Conservation (phyloP, 805 yeast species). For the Candida morakotiae region DNA sequence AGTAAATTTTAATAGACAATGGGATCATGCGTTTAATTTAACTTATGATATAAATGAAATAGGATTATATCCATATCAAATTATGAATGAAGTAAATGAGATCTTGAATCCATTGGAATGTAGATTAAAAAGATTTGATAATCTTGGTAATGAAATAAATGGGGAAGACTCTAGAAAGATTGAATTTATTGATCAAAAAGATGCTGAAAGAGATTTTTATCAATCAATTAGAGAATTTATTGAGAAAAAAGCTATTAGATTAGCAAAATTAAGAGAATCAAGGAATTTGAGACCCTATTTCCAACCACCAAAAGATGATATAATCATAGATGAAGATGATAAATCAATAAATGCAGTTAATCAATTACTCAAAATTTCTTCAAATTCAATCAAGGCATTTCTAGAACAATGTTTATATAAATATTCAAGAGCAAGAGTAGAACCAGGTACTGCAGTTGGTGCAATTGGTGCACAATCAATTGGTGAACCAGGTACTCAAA, state of each 20-base stretch:
- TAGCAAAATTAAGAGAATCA: slow-evolving; percentile 55
- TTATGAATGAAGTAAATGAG: slow-evolving; percentile 49
- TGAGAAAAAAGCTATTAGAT: slow-evolving; percentile 46
- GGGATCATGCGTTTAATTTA: slow-evolving; percentile 86
- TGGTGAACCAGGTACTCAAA: slow-evolving; percentile 99
- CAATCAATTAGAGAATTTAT: slow-evolving; percentile 68
- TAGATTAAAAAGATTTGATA: slow-evolving; percentile 63
- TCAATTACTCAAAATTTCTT: slow-evolving; percentile 67
- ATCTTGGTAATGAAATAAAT: slow-evolving; percentile 51
- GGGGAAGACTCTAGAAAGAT: slow-evolving; percentile 44
- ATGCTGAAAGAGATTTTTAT: slow-evolving; percentile 85
- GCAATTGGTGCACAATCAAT: slow-evolving; percentile 99
- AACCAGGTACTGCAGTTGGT: slow-evolving; percentile 99
- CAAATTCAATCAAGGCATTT: slow-evolving; percentile 57
- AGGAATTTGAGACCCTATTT: slow-evolving; percentile 47
- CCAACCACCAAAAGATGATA: slow-evolving; percentile 38
- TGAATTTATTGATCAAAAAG: slow-evolving; percentile 75
- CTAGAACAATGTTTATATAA: slow-evolving; percentile 73
- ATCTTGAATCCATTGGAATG: slow-evolving; percentile 60
- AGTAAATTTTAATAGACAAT: slow-evolving; percentile 86
- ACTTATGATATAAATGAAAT: slow-evolving; percentile 54
- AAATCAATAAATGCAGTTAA: slow-evolving; percentile 46
- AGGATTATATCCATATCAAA: slow-evolving; percentile 69
- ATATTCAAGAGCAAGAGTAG: slow-evolving; percentile 86
- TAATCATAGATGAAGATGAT: slow-evolving; percentile 32